phyloP scores from a whole-genome alignment of 2,329 filamentous ascomycete genomes.

The Nannizzia gypsea region DNA sequence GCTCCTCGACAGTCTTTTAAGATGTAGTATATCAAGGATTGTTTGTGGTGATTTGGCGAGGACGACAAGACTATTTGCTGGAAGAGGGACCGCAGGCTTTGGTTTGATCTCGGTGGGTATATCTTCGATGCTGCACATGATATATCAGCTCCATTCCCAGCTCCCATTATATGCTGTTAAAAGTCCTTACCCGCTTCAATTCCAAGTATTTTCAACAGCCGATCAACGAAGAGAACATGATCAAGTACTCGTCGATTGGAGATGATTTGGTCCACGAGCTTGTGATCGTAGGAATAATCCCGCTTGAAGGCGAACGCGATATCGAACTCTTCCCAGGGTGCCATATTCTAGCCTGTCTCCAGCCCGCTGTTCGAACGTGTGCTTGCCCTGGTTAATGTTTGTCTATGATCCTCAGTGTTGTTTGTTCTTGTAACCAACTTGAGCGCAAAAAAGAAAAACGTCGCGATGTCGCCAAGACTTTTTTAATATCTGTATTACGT shows the following conservation, averaged over 20 bases:
- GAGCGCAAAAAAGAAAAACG: background rate
- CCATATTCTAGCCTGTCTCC: slow-evolving; percentile 20
- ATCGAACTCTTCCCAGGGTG: slow-evolving; percentile 51
- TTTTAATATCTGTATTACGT: background rate
- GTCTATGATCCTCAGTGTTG: background rate
- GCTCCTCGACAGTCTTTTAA: slow-evolving; percentile 58
- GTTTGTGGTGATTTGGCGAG: slow-evolving; percentile 63
- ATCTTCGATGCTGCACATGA: slow-evolving; percentile 41
- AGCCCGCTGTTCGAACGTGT: background rate
- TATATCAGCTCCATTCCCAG: slow-evolving; percentile 11
- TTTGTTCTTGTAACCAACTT: background rate
- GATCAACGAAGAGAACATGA: slow-evolving; percentile 66
- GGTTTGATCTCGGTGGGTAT: slow-evolving; percentile 63
- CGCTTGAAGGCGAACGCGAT: slow-evolving; percentile 53
- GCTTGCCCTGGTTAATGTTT: no score
- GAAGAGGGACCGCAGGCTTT: slow-evolving; percentile 57
- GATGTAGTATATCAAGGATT: slow-evolving; percentile 73
- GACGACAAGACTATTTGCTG: slow-evolving; percentile 53
- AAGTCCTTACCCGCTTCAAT: slow-evolving; percentile 51
- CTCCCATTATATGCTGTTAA: background rate
- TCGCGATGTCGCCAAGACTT: slow-evolving; percentile 9
- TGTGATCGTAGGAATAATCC: slow-evolving; percentile 51
- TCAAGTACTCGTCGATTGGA: slow-evolving; percentile 55
- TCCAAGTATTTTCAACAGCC: slow-evolving; percentile 57
- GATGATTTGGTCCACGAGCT: slow-evolving; percentile 51